Evolutionary conservation across 768 basidiomycete genomes (phyloP), one percentile per base, ranked within the genome.

Genomic region (Exidia glandulosa): DNA sequence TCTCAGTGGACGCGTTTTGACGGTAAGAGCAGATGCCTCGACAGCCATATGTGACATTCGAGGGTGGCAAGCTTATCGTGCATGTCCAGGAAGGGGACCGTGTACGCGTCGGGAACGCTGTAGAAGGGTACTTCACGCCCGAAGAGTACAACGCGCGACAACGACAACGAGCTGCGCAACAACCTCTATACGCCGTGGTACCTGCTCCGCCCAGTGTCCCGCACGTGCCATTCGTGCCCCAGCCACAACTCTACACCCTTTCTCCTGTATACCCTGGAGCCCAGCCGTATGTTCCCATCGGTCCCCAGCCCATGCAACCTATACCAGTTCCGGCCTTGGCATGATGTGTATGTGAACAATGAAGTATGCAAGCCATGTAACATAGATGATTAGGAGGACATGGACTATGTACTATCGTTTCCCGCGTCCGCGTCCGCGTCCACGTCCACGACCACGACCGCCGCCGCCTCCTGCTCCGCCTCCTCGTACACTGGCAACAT

Each of bases 181-280:
- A 45, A 19, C 41, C 41, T 19, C 41, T 45, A 6, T 45, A 45
- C 41, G 41, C 41, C 41, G 16, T 45, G 41, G 41, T 45, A 6
- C 41, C 41, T 23, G 16, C 41, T 23, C 19, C 19, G 19, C 41
- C 57, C 19, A 27, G 13, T 32, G 3, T 34, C 33, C 19, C 52
- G 36, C n/a, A 25, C 79, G 81, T 59, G 83, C 84, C 65, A 81
- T 86, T 29, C 79, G 80, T 2, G 80, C 85, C 85, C 82, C 71
- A 58, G 66, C 50, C 32, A 57, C 45, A 2, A 14, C 32, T 56
- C 25, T 23, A 32, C 23, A 57, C 31, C 48, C 25, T 55, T 70
- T 82, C n/a, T 77, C 86, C 31, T 48, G 82, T 50, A 56, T 58
- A 54, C 41, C 23, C 59, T 30, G 23, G 34, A 65, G 62, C 65